Base-by-base conservation (phyloP, 208 protist genomes). In the Leishmania lainsoni region DNA sequence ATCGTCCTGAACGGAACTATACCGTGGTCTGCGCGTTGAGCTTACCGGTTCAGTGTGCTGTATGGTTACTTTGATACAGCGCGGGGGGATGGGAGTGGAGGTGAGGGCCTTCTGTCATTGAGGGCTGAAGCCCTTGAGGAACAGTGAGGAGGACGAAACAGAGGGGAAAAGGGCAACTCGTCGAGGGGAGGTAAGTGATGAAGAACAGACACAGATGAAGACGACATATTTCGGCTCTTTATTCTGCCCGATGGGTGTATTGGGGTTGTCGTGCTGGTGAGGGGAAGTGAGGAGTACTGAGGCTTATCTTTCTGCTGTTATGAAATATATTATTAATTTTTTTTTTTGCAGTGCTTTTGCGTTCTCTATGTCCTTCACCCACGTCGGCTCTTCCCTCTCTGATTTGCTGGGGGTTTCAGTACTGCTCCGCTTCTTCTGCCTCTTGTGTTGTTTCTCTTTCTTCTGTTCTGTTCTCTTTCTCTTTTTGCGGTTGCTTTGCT, bases 361-460 rank as follows among this genome's bases (percentile, higher is more conserved):
- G 68, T 16, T 32, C 14, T 65, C 14, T 56, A 58, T 45, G 8
- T 78, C 32, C 39, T 22, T 68, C 6, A 10, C 4, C 54, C 10
- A 10, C 42, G 45, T 69, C 4, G 4, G 17, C 26, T 56, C 39
- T 63, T 78, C 52, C 56, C 14, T 32, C 52, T 56, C 52, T 56
- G 52, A 22, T 78, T 73, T 83, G 56, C 16, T 71, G 76, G 10
- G 49, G 9, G 42, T 16, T 69, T 49, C 61, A 58, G 42, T 65
- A 63, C 29, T 79, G 26, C 61, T 52, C 75, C 51, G 5, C 48
- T 42, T 49, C 20, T 49, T 10, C 6, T 71, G 2, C 29, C 61
- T 22, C n/a, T 49, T 3, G 39, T 29, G 8, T 35, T 48, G n/a
- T 14, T 6, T 14, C 39, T n/a, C 17, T 32, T 54, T 20, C 39